A percentile compares a stretch with the other conserved stretches of the same genome.
These are phyloP conservation scores for Hypoxylon sp. DNA, from an alignment of 2,329 filamentous ascomycete genomes.

Conservation along the genomic window DNA sequence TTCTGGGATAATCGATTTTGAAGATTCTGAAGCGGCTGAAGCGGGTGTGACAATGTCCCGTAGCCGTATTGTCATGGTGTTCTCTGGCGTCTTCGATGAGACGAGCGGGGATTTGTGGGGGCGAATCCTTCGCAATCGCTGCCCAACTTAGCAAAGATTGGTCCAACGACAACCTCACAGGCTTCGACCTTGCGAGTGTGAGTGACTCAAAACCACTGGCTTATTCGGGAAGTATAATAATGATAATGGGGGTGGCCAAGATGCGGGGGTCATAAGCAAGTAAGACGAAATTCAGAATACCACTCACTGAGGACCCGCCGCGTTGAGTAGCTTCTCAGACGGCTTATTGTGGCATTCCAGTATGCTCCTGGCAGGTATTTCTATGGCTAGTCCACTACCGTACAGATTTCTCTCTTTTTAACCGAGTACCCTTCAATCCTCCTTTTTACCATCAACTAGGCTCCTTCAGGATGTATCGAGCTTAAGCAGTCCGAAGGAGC, in stretches of 20 bases:
- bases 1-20: constrained; percentile 26
- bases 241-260: constrained; percentile 26
- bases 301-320: constrained; percentile 14
- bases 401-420: constrained; percentile 22
- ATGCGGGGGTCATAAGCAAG: constrained; percentile 42
- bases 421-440: constrained; percentile 11
- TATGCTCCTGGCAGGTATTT: constrained; percentile 8
- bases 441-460: constrained; percentile 1
- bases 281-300: constrained; percentile 33
- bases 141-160: constrained; percentile 41
- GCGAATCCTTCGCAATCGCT: constrained; percentile 49
- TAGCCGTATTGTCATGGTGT: constrained; percentile 39
- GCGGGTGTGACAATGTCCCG: constrained; percentile 24
- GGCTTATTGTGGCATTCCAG: constrained; percentile 26
- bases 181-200: constrained; percentile 13
- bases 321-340: constrained; percentile 27
- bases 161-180: constrained; percentile 27
- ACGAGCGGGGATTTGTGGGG: constrained; percentile 50
- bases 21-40: constrained; percentile 30
- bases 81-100: constrained; percentile 37
- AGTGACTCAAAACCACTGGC: constrained; percentile 17
- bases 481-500: not conserved
- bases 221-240: constrained; percentile 34
- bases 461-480: constrained; percentile 10
- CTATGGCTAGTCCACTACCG: constrained; percentile 6